Base-by-base conservation (phyloP, 1,284 basidiomycete genomes). In the Thelephora terrestris region DNA sequence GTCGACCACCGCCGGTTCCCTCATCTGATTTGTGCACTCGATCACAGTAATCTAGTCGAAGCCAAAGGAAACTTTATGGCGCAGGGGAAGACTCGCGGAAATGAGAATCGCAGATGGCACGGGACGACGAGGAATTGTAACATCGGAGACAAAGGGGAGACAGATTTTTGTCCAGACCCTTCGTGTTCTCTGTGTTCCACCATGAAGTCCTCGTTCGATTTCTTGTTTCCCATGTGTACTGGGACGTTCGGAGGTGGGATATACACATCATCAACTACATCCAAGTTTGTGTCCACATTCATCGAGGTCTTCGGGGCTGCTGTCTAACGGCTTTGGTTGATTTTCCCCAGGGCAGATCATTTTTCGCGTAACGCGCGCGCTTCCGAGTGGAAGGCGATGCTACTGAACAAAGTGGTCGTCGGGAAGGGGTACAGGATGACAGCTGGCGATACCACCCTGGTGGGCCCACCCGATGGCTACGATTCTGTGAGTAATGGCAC, bases 351-450 rank as follows among this genome's bases (percentile, higher is more conserved):
- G 56, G 78, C 80, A 18, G 76, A 82, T 48, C 78, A 81, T 58
- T 83, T 81, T 56, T 76, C 78, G 16, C 67, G 63, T 38, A 82
- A 81, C 52, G 25, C 6, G 42, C 70, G 66, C 52, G 64, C 67
- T 40, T 80, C 78, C 0, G 57, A 60, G 10, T 62, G 74, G 47
- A 82, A 81, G 55, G 76, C 75, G 0, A 78, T 83, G 29, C 67
- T 83, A 10, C 62, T 83, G 47, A 82, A 80, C 62, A 81, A 80
- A 57, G 79, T 82, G 14, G 66, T 81, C 14, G 79, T 81, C 17
- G 81, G 81, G 20, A 77, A 74, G 55, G 80, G 80, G 3, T 76
- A 70, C 53, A 81, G 80, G 59, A 64, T 79, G 63, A 68, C 70
- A 16, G 70, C 76, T 25, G 75, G 79, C 53, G 73, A 71, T 50